Evolutionary conservation across 768 basidiomycete genomes (phyloP), one percentile per base, ranked within the genome.

Genomic region (Tylopilus felleus): DNA sequence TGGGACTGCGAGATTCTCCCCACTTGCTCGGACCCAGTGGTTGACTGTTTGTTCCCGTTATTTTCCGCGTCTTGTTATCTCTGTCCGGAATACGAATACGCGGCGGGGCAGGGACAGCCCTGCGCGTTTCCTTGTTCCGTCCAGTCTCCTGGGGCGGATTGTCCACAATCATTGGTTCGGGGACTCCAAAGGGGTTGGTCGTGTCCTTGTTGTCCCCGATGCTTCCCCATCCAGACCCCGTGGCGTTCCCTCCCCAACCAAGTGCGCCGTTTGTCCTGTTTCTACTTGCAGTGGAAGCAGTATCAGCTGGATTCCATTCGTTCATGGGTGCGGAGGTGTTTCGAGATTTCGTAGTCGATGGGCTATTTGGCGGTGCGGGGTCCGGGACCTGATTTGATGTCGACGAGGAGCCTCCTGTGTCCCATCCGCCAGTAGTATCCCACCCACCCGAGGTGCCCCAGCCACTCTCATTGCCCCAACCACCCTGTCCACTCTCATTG

Each of bases 31-130:
- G 17, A 8, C 53, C 31, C 8, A 70, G 33, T 1, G 62, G 59
- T 25, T 62, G 60, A 41, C 49, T 44, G 35, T 69, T 72, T 22
- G 68, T 64, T 23, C 68, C 66, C 4, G 64, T 52, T 4, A 51
- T 56, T 40, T 60, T 65, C 33, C 7, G 4, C 42, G 43, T 54
- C 49, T 31, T 59, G 50, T 41, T 47, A 6, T 58, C 63, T 38
- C 49, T 51, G 14, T 55, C 57, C 9, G 65, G 60, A 47, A 63
- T 65, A 35, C 53, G 59, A 19, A 64, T 59, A 21, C 70, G 67
- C 25, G 67, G 70, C 1, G 70, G 65, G 10, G 64, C 54, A 17
- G 50, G 49, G 19, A 57, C 51, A 22, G 14, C 22, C 22, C 44
- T 70, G 28, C 53, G 31, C 16, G 51, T 64, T 2, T 23, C 45